Evolutionary conservation across 805 yeast genomes (phyloP).

Genomic region (Kazachstania viticola): DNA sequence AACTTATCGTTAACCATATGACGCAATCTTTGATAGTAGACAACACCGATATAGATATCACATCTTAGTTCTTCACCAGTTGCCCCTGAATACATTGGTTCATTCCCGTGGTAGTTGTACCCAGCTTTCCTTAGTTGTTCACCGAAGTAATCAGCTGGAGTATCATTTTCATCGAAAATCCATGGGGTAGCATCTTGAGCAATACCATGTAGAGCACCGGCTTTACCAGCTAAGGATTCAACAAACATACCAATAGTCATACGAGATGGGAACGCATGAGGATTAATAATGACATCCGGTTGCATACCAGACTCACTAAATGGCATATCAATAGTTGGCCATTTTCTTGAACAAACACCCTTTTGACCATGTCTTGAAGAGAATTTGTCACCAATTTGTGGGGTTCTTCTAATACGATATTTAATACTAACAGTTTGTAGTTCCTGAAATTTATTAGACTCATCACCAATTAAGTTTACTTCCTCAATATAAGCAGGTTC

Average conservation of each 20-base stretch:
- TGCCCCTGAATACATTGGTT: slow-evolving; percentile 97
- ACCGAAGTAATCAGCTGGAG: slow-evolving; percentile 96
- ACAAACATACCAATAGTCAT: slow-evolving; percentile 99
- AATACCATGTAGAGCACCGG: slow-evolving; percentile 95
- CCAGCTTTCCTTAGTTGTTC: slow-evolving; percentile 83
- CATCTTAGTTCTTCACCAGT: slow-evolving; percentile 96
- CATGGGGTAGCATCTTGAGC: slow-evolving; percentile 97
- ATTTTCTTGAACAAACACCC: slow-evolving; percentile 96
- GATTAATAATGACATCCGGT: slow-evolving; percentile 95
- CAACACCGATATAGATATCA: slow-evolving; percentile 93
- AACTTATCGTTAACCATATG: slow-evolving; percentile 99
- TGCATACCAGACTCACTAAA: slow-evolving; percentile 92
- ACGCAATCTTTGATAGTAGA: slow-evolving; percentile 94
- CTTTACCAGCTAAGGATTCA: slow-evolving; percentile 96
- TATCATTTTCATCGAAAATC: slow-evolving; percentile 81
- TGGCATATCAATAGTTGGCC: slow-evolving; percentile 97
- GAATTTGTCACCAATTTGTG: slow-evolving; percentile 94
- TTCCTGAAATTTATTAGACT: slow-evolving; percentile 51
- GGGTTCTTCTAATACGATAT: slow-evolving; percentile 81
- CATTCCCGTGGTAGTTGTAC: slow-evolving; percentile 95
- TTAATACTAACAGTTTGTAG: slow-evolving; percentile 80
- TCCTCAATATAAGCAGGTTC: slow-evolving; percentile 95
- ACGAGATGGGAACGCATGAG: slow-evolving; percentile 99
- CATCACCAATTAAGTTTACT: slow-evolving; percentile 86
- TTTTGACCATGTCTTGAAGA: slow-evolving; percentile 97